Percentiles rank a stretch among this genome's conserved stretches.
phyloP scores from a whole-genome alignment of 2,329 filamentous ascomycete genomes.

The Beauveria sp. region DNA sequence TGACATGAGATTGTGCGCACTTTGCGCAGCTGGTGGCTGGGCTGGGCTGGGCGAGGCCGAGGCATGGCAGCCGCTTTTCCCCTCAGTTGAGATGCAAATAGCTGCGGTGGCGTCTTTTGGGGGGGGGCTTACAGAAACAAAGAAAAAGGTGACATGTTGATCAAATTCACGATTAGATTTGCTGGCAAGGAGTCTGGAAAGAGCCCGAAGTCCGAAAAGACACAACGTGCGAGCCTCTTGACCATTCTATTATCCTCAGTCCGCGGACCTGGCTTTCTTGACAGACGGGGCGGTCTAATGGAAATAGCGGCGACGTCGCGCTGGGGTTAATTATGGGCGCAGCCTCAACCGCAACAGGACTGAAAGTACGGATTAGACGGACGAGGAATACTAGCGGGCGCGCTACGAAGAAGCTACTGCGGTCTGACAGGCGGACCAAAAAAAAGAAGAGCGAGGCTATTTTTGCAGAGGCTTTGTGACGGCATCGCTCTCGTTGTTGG shows the following conservation, averaged over 20 bases:
- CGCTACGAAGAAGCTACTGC: neutral
- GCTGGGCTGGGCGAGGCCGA: neutral
- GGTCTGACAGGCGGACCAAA: neutral
- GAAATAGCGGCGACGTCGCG: neutral
- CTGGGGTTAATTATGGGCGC: no score
- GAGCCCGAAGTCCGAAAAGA: neutral
- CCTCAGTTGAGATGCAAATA: neutral
- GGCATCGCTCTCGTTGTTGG: neutral
- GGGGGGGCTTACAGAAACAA: neutral
- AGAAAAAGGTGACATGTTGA: no score
- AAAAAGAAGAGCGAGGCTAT: no score
- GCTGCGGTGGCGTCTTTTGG: no score
- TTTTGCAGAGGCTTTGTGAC: neutral
- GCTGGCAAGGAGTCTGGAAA: neutral
- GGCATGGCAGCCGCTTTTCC: neutral
- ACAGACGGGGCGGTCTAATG: no score
- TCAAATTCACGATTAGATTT: no score
- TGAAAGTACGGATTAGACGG: neutral
- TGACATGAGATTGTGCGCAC: neutral
- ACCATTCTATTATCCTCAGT: no score
- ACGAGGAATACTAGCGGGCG: neutral
- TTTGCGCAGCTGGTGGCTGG: neutral
- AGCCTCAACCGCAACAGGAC: neutral
- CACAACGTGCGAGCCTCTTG: neutral
- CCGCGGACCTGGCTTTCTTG: no score